phyloP scores from a whole-genome alignment of 345 rosid species.

The Zanthoxylum bungeanum region DNA sequence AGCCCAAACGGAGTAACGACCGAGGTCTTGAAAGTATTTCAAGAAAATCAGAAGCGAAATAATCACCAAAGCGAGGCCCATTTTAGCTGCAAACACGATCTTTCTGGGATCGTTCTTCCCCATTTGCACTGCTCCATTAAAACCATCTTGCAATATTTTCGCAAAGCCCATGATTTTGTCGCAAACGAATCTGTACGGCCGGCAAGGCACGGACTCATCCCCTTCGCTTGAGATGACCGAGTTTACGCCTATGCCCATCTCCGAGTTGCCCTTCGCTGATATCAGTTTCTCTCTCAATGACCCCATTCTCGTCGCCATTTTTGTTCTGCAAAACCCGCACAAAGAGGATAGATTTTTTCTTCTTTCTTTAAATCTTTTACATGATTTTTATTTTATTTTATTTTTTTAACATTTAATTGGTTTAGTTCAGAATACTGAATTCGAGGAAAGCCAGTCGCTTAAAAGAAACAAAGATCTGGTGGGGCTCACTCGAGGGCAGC shows the following conservation, averaged over 20 bases:
- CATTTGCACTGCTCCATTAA: slow-evolving; percentile 52
- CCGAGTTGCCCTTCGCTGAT: slow-evolving; percentile 46
- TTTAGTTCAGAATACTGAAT: too few species aligned
- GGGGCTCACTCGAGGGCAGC: too few species aligned
- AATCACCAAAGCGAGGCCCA: slow-evolving; percentile 72
- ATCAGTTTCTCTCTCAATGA: slow-evolving; percentile 56
- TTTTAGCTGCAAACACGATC: slow-evolving; percentile 77
- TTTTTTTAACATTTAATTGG: too few species aligned
- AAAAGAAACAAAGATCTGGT: too few species aligned
- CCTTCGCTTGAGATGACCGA: slow-evolving; percentile 17
- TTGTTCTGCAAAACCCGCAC: too few species aligned
- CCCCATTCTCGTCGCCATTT: slow-evolving; percentile 29
- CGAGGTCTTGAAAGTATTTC: slow-evolving; percentile 50
- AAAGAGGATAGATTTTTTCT: too few species aligned
- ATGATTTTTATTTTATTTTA: too few species aligned
- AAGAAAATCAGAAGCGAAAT: slow-evolving; percentile 67
- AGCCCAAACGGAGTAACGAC: slow-evolving; percentile 79
- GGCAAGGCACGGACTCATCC: slow-evolving; percentile 18
- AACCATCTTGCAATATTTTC: slow-evolving; percentile 32
- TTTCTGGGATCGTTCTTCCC: slow-evolving; percentile 86
- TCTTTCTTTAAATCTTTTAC: too few species aligned
- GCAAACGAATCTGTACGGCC: slow-evolving; percentile 27
- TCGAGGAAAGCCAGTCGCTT: too few species aligned
- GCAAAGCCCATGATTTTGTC: slow-evolving; percentile 29
- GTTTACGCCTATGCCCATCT: slow-evolving; percentile 36